Evolutionary conservation across 176 grass and related monocot species (phyloP), one percentile per base, ranked within the genome.

Genomic region (Oryza officinalis): DNA sequence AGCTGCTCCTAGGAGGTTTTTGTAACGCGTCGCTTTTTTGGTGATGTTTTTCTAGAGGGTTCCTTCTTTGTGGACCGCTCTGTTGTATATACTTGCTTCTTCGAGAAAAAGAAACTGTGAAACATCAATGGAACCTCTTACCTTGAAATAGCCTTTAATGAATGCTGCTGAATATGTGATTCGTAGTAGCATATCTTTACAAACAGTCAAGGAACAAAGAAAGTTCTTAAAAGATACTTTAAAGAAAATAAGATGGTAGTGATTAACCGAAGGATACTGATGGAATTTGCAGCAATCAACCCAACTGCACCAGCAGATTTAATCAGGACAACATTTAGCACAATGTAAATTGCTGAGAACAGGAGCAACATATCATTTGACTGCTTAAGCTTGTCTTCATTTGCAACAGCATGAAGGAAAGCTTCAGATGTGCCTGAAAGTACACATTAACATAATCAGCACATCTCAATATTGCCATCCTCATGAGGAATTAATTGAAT

Each of bases 331-430:
- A 96, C 75, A 76, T 92, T 99, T 43, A 99, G 79, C 73, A 89
- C 13, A 41, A 94, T 87, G 71, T 96, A 99, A 87, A 99, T 90
- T 82, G 77, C 91, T 18, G 96, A 99, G 87, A 99, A 96, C 49
- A 93, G 47, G 41, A 99, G 91, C 71, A 99, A 83, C 59, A 83
- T 90, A 88, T 93, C 75, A 81, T 99, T 99, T 74, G 96, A 99
- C 85, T 80, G 71, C 85, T 92, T 95, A 72, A 99, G 85, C 81
- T 99, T 93, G 66, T 71, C 83, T 85, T 99, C 93, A 87, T 96
- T 90, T 75, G 91, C 93, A 78, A 98, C 93, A 74, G 93, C 88
- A 90, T 98, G 96, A 71, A 98, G 75, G 86, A 98, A 98, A 72
- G 96, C 89, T 88, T 98, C 96, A 32, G 91, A 93, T 18, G 96